A percentile compares a stretch with the other conserved stretches of the same genome.
Conservation (phyloP, 2,329 filamentous ascomycete species). For the Cladosporium oxysporum region DNA sequence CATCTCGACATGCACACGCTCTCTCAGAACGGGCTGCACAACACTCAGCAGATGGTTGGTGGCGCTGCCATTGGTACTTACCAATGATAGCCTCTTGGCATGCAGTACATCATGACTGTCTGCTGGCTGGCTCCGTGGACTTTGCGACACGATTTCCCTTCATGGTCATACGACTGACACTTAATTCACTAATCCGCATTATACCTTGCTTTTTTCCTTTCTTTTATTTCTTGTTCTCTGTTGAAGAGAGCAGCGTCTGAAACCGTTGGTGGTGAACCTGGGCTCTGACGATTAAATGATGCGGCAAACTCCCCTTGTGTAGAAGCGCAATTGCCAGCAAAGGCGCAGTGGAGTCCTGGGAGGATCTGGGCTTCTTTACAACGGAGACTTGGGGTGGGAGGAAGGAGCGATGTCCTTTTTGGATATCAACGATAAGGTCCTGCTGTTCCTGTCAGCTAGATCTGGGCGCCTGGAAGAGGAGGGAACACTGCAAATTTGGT, state of each 20-base stretch:
- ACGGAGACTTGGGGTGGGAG: background rate
- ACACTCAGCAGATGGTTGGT: constrained; percentile 46
- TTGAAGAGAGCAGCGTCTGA: background rate
- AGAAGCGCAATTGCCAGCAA: background rate
- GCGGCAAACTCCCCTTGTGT: background rate
- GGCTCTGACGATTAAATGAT: constrained; percentile 6
- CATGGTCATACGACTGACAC: background rate
- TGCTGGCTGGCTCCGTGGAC: constrained; percentile 17
- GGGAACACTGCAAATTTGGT: background rate
- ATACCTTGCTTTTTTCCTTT: constrained; percentile 5
- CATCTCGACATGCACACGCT: constrained; percentile 38
- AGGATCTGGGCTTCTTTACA: background rate
- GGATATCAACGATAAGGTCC: background rate
- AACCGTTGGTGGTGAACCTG: background rate
- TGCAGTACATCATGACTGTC: constrained; percentile 12
- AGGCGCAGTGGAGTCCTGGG: constrained; percentile 5
- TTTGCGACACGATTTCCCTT: background rate
- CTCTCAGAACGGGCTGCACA: constrained; percentile 42
- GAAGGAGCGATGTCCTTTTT: background rate
- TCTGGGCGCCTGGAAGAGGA: constrained; percentile 1
- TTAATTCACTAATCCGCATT: constrained; percentile 10
- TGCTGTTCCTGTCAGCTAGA: constrained; percentile 10
- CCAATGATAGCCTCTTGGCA: constrained; percentile 28
- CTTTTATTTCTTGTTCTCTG: background rate
- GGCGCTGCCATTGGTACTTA: constrained; percentile 41